Evolutionary conservation across 2,329 filamentous ascomycete species (phyloP), one percentile per base, ranked within the genome.

Genomic region (Hymenoscyphus infarciens): DNA sequence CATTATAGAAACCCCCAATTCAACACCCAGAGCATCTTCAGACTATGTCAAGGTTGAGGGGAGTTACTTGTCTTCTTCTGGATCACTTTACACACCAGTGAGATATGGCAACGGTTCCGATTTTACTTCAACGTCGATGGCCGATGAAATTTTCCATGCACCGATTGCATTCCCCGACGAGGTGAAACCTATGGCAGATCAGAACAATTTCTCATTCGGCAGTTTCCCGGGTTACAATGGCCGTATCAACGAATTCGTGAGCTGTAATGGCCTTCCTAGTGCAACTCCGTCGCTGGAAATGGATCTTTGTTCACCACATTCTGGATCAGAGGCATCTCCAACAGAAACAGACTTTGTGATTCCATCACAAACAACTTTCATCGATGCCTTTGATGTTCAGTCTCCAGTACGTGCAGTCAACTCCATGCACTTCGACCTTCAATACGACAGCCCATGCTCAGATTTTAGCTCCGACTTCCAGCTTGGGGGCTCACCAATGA

Each of bases 291-390:
- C 64, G n/a, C 55, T 69, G 25, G 63, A 66, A 35, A 55, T 66
- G 10, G 67, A 68, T 22, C 54, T 66, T 0, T 69, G 63, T 52
- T 71, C 69, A 1, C 65, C 67, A 25, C 57, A 58, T 7, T 70
- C 68, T 1, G 66, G 59, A 4, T 49, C 62, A 10, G 59, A 59
- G n/a, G 64, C 63, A 38, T 66, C 64, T 19, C 59, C 63, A 15
- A 52, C 55, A 0, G 63, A 65, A 11, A 63, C 65, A 33, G 62
- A 69, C 49, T 71, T 68, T 61, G 70, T 72, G 5, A 61, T 67
- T 22, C 70, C 69, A 6, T 69, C 69, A 1, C 68, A 72, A 56
- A 71, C 70, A 10, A 71, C 68, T 0, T 68, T 71, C 29, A 57
- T 69, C 11, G 60, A 71, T 22, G 35, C 52, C 0, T 69, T 69